Conservation (phyloP, 345 rosid genomes). For the Erucastrum elatum region DNA sequence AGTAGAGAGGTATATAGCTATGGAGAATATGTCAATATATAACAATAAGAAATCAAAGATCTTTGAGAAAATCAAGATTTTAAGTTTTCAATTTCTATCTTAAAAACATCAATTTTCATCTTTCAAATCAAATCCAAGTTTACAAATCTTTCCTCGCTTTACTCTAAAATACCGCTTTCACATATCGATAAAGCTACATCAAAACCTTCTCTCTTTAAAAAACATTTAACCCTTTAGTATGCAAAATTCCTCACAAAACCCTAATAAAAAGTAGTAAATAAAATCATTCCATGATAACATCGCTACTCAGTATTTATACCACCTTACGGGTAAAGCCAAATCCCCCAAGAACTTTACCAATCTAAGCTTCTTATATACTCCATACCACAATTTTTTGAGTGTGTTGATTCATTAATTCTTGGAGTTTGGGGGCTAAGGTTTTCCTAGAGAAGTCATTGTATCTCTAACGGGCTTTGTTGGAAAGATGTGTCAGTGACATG, state of each 20-base stretch:
- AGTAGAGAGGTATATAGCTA: not conserved
- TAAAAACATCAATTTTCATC: not conserved
- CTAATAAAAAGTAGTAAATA: not conserved
- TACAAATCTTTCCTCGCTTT: not conserved
- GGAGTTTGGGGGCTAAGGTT: conserved; percentile 29
- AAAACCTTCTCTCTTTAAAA: conserved; percentile 44
- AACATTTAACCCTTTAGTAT: conserved; percentile 39
- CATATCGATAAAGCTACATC: conserved; percentile 39
- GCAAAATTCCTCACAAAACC: not conserved
- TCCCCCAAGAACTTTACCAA: conserved; percentile 47
- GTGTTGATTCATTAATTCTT: conserved; percentile 28
- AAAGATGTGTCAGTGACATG: conserved; percentile 48
- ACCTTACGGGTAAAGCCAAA: conserved; percentile 51
- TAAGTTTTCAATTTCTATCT: conserved; percentile 31
- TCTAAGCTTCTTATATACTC: conserved; percentile 18
- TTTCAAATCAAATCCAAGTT: conserved; percentile 45
- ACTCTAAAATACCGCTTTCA: conserved; percentile 13
- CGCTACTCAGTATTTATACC: conserved; percentile 66
- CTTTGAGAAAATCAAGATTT: conserved; percentile 13
- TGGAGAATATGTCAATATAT: not conserved
- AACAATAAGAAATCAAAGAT: not conserved
- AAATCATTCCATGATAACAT: conserved; percentile 54
- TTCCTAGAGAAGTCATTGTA: conserved; percentile 41
- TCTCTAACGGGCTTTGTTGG: conserved; percentile 43
- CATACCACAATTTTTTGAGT: conserved; percentile 1